phyloP scores from a whole-genome alignment of 495 filamentous ascomycete genomes.

The Cenococcum geophilum region DNA sequence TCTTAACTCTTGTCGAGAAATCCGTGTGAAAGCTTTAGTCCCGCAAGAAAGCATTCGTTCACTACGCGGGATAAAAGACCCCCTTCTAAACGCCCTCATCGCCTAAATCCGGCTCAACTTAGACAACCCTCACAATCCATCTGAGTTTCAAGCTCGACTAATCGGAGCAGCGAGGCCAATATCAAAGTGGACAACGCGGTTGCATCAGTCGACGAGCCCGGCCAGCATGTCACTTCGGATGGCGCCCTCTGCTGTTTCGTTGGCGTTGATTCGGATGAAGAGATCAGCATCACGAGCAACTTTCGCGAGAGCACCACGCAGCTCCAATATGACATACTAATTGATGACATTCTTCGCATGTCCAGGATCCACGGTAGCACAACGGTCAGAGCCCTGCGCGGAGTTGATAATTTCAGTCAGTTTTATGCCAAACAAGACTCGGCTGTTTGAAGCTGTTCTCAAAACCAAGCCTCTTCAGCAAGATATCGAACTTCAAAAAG shows the following conservation, averaged over 20 bases:
- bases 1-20: neutral
- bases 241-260: conserved; percentile 20
- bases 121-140: too few relatives aligned
- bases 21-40: too few relatives aligned
- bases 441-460: conserved; percentile 3
- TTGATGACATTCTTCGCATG: conserved; percentile 21
- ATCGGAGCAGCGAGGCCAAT: conserved; percentile 17
- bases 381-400: neutral
- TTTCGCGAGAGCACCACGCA: conserved; percentile 10
- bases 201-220: conserved; percentile 9
- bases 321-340: conserved; percentile 11
- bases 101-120: too few relatives aligned
- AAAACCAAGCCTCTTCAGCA: neutral
- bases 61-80: too few relatives aligned
- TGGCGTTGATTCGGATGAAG: conserved; percentile 9
- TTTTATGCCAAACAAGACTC: neutral
- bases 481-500: conserved; percentile 2
- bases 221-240: conserved; percentile 6
- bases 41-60: too few relatives aligned
- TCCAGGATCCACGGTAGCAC: neutral
- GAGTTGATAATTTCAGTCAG: conserved; percentile 8
- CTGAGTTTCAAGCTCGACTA: neutral
- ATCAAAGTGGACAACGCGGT: neutral
- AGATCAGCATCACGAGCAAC: conserved; percentile 2
- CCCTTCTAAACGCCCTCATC: too few relatives aligned